Evolutionary conservation across 257 asterid species (phyloP), one percentile per base, ranked within the genome.

Genomic region (Nicotiana otophora): DNA sequence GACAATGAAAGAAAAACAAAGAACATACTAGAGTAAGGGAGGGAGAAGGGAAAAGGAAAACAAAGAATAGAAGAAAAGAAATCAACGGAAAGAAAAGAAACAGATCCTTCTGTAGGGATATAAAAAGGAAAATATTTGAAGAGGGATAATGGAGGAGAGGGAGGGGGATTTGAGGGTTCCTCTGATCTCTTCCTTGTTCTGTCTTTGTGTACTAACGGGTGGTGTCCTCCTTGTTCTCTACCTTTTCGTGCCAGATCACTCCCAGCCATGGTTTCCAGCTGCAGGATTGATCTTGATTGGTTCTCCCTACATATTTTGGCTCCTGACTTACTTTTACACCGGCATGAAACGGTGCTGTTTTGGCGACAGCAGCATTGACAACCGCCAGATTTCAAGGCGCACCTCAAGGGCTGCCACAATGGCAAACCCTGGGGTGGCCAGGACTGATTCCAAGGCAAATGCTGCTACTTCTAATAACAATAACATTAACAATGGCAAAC

Each of bases 81-180:
- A 60, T 39, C 20, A 48, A 72, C 79, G 15, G 55, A 36, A 23
- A 46, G 61, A n/a, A 72, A 72, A 31, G 5, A 46, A 23, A 46
- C 39, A 3, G 17, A 72, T 48, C 20, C 39, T 72, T 46, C 48
- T 23, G 39, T 26, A 72, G 79, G 15, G 58, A 70, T 70, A 72
- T 72, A 69, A 58, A 48, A 53, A 65, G 62, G 20, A 12, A 20
- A 65, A 2, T 2, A 28, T 8, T 8, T 64, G 36, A n/a, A 12
- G 77, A 19, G 54, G 53, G 34, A 65, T 36, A 83, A 87, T 87
- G 88, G 88, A 85, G 87, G 90, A 85, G 78, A 67, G 84, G 86
- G 80, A 82, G 72, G 83, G 84, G 62, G 90, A 88, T 84, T 54
- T 81, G 23, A 82, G 89, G 84, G 87, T 86, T 81, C 89, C 89